Base-by-base conservation (phyloP, 768 basidiomycete species). In the Rhizopogon sp. region DNA sequence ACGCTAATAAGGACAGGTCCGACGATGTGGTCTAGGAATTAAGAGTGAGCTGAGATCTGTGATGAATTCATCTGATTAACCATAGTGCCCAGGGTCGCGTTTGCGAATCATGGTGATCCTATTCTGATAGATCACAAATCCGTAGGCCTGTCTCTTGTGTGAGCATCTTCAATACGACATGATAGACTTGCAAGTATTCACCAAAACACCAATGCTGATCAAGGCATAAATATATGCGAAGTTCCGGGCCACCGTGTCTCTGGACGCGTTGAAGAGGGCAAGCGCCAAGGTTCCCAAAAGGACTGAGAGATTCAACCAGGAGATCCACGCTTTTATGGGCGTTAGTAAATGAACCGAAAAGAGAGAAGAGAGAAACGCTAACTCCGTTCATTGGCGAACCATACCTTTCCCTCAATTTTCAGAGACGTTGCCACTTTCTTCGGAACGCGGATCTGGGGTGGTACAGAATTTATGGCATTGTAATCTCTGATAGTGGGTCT, bases 371-470 rank as follows among this genome's bases (percentile, higher is more conserved):
- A 8, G 11, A 9, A 44, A 49, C 7, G 72, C 85, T 57, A 45
- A 93, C 91, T 93, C 66, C 92, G 76, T 71, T 98, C 94, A 65
- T 97, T 97, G 8, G 94, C 93, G 68, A 98, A 96, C 94, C 95
- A 98, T 46, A 98, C 94, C 65, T 98, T 98, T 20, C 84, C 86
- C 67, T 98, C 94, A 16, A 98, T 93, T 59, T 85, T 89, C 62
- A 98, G 76, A 0, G 87, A 82, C 1, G 88, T 88, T 0, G 87
- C 74, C 20, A 90, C 82, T 70, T 93, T 94, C 74, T 87, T 90
- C 0, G 91, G 91, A 0, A 93, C 79, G 39, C 86, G 76, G 39
- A 92, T 83, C 44, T 80, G 78, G 0, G 83, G 75, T 0, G 88
- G 83, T 0, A 85, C 64, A 3, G 75, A 65, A 62, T 80, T 87